Conservation (phyloP, 1,284 basidiomycete species). For the Ceratobasidium sp. region DNA sequence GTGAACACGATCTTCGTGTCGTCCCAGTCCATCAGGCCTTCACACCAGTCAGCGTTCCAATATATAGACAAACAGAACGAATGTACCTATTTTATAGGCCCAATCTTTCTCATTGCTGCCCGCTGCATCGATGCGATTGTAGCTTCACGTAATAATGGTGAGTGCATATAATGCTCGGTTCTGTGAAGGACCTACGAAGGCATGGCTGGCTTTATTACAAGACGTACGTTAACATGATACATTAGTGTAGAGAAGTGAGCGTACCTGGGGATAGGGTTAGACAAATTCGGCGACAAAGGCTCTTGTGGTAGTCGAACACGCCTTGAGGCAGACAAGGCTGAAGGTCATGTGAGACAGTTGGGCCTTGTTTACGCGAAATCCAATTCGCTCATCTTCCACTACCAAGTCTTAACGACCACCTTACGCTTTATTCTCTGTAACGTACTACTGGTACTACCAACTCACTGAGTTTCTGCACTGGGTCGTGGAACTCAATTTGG, state of each 20-base stretch:
- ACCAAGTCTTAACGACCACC: constrained; percentile 17
- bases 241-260: neutral
- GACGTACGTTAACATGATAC: neutral
- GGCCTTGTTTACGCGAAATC: constrained; percentile 9
- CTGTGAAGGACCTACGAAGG: neutral
- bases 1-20: constrained; percentile 46
- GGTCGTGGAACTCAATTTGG: neutral
- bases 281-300: constrained; percentile 3
- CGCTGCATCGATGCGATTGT: constrained; percentile 33
- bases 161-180: neutral
- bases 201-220: constrained; percentile 7
- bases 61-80: neutral
- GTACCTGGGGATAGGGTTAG: neutral
- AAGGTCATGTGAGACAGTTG: constrained; percentile 12
- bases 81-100: constrained; percentile 43
- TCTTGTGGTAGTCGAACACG: constrained; percentile 12
- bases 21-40: constrained; percentile 45
- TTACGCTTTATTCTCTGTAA: neutral
- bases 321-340: constrained; percentile 3
- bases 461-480: neutral
- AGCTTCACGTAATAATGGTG: constrained; percentile 25
- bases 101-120: constrained; percentile 44
- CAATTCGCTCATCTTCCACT: constrained; percentile 2
- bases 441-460: no score
- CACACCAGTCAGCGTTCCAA: neutral